Evolutionary conservation across 805 yeast species (phyloP).

Genomic region (Sugiyamaella chiloensis): DNA sequence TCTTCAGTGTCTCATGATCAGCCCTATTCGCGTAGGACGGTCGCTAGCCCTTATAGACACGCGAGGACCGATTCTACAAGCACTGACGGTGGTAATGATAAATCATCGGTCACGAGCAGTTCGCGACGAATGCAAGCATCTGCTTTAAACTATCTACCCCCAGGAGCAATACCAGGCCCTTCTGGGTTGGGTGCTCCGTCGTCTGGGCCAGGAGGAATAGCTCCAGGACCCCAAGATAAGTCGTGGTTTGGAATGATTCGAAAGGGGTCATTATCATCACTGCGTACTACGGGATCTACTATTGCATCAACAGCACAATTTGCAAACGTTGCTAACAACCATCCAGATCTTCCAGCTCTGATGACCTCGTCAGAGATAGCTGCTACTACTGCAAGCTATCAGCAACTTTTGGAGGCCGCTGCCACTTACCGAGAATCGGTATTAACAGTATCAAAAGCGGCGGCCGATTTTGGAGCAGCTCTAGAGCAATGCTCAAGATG

Average conservation of each 20-base stretch:
- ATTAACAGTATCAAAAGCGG: conserved; percentile 49
- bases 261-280: conserved; percentile 10
- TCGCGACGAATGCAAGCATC: background rate
- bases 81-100: background rate
- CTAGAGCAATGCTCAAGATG: conserved; percentile 61
- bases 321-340: conserved; percentile 21
- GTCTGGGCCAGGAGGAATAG: background rate
- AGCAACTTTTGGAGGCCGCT: conserved; percentile 47
- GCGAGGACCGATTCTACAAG: background rate
- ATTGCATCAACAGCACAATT: conserved; percentile 8
- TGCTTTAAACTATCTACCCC: background rate
- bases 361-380: conserved; percentile 59
- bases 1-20: background rate
- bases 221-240: background rate
- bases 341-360: conserved; percentile 55
- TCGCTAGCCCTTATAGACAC: background rate
- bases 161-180: background rate
- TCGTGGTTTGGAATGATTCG: conserved; percentile 7
- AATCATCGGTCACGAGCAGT: background rate
- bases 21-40: background rate
- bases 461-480: conserved; percentile 68
- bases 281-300: conserved; percentile 17
- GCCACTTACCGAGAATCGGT: conserved; percentile 47
- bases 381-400: conserved; percentile 47
- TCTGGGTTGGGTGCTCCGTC: background rate